Base-by-base conservation (phyloP, 306 rosid species). In the Hippophae gyantsensis region DNA sequence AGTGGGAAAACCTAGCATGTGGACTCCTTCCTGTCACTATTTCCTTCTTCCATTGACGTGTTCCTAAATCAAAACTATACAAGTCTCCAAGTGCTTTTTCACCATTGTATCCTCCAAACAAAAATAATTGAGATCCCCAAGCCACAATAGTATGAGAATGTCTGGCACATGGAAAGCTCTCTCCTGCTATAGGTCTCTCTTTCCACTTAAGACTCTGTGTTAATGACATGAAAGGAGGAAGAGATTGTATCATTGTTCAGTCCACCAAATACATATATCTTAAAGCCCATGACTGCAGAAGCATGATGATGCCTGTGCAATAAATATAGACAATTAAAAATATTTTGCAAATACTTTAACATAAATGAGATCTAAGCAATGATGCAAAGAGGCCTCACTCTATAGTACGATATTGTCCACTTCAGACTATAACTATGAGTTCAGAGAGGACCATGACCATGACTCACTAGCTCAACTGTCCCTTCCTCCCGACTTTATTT, bases 101-200 rank as follows among this genome's bases (percentile, higher is more conserved):
- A 62, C 96, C 89, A 76, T 69, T 65, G 64, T 76, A 85, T 54
- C 99, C 99, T 54, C 96, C 99, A 71, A 88, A 87, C 62, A 85
- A 56, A 68, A 76, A 83, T 47, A 92, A 52, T 38, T 51, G 82
- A 54, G 95, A 88, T 50, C 87, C 82, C 53, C 61, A 75, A 13
- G 86, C 83, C 64, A 85, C 93, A 89, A 92, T 85, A 58, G 98
- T 85, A 71, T 85, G 93, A 60, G 99, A 92, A 66, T 92, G 96
- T 45, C 95, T 86, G 43, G 86, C 89, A 67, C 79, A 74, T 11
- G 95, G 99, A 74, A 74, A 69, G 12, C 23, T 18, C 23, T 85
- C 88, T 54, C 89, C 95, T 12, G 66, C 72, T 53, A 72, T 75
- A 46, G 59, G 70, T 56, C 85, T 67, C 73, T 81, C 85, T 80